Percentiles rank a stretch among this genome's conserved stretches.
phyloP scores from a whole-genome alignment of 345 rosid genomes.

The Melaleuca quinquenervia region DNA sequence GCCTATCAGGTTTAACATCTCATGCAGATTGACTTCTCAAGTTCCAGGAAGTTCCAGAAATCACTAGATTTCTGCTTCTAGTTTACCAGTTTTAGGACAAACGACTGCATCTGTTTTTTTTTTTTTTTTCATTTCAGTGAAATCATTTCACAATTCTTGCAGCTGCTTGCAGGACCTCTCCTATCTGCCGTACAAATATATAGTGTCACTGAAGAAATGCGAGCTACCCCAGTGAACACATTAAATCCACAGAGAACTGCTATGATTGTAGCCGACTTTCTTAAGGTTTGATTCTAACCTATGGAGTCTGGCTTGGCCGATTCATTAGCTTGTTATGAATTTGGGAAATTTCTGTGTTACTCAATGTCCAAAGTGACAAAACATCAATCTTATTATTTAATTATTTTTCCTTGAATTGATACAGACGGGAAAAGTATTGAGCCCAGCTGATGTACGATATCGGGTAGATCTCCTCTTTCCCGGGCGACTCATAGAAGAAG shows the following conservation, averaged over 20 bases:
- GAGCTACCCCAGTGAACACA: conserved; percentile 74
- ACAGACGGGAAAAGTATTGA: conserved; percentile 67
- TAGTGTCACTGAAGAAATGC: conserved; percentile 75
- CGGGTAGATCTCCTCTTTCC: conserved; percentile 72
- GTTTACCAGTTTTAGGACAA: background rate
- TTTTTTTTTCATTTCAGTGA: background rate
- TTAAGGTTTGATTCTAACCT: conserved; percentile 40
- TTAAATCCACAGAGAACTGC: conserved; percentile 93
- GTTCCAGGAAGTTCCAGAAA: background rate
- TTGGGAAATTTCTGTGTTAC: background rate
- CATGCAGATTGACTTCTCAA: background rate
- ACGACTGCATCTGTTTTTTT: background rate
- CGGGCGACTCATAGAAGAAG: conserved; percentile 60
- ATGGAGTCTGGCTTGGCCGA: background rate
- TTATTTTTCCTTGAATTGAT: background rate
- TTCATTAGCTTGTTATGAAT: background rate
- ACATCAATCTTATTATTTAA: background rate
- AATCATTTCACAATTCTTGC: conserved; percentile 17
- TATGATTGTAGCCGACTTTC: conserved; percentile 68
- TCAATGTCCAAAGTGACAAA: background rate
- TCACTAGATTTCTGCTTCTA: background rate
- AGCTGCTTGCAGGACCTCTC: conserved; percentile 76
- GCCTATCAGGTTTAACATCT: background rate
- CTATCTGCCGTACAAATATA: conserved; percentile 59
- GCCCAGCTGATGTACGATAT: conserved; percentile 79